These are phyloP conservation scores for Cladosporium sp. DNA, from an alignment of 2,329 filamentous ascomycete species.

Conservation along the genomic window DNA sequence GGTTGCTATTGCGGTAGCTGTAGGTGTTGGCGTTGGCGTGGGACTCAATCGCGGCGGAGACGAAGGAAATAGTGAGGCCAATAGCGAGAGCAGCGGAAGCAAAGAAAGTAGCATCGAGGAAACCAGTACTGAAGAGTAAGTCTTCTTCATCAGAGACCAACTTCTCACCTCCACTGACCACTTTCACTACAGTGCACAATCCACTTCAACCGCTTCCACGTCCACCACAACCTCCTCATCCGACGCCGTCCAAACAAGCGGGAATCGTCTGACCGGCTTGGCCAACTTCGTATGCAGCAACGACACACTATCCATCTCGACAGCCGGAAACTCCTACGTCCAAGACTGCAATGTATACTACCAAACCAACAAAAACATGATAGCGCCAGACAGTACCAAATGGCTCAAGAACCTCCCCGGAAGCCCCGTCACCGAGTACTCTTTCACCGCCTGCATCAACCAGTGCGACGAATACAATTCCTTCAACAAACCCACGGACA, in stretches of 20 bases:
- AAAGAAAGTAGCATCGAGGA: not conserved
- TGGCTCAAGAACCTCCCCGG: not conserved
- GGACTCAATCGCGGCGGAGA: not conserved
- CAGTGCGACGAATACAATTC: constrained; percentile 5
- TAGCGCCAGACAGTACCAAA: not conserved
- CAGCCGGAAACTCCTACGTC: not conserved
- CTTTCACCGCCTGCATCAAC: constrained; percentile 3
- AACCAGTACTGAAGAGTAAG: too few species aligned
- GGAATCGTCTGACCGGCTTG: not conserved
- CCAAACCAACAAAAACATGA: constrained; percentile 1
- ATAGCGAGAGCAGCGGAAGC: not conserved
- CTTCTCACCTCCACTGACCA: not conserved
- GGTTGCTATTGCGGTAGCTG: not conserved
- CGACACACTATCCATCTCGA: not conserved
- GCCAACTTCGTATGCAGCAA: not conserved
- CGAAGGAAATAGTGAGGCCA: not conserved
- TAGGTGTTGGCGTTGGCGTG: constrained; percentile 4
- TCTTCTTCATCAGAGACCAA: too few species aligned
- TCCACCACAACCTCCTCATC: not conserved
- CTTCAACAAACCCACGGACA: not conserved
- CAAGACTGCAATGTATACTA: constrained; percentile 8
- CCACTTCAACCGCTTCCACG: too few species aligned
- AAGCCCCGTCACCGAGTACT: not conserved
- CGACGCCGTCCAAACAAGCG: not conserved
- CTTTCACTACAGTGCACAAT: not conserved